phyloP scores from a whole-genome alignment of 2,329 filamentous ascomycete species.

The Fusarium sp. region DNA sequence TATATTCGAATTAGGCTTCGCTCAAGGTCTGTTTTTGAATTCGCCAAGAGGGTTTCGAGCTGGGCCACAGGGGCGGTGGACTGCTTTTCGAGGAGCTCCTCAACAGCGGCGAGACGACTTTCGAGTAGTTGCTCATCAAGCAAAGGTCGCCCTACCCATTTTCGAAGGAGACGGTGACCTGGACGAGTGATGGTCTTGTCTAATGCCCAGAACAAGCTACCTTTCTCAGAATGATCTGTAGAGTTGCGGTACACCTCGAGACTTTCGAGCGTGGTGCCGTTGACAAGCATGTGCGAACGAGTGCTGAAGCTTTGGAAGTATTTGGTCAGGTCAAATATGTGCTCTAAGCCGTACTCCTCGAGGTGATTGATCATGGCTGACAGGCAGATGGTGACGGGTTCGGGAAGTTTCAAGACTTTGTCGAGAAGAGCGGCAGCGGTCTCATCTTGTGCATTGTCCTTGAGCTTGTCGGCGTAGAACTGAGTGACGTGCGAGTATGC shows the following conservation, averaged over 20 bases:
- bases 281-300: conserved; percentile 94
- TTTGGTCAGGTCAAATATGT: conserved; percentile 96
- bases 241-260: conserved; percentile 97
- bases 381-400: conserved; percentile 90
- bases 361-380: conserved; percentile 97
- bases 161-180: conserved; percentile 88
- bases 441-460: conserved; percentile 70
- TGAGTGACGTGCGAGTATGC: conserved; percentile 90
- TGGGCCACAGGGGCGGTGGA: conserved; percentile 80
- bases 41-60: conserved; percentile 79
- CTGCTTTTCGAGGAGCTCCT: conserved; percentile 83
- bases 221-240: conserved; percentile 87
- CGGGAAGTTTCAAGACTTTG: conserved; percentile 87
- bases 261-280: conserved; percentile 93
- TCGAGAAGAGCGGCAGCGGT: conserved; percentile 80
- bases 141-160: conserved; percentile 94
- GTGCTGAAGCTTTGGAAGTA: conserved; percentile 98
- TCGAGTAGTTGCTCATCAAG: conserved; percentile 83
- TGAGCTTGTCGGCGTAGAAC: conserved; percentile 92
- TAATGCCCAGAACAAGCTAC: conserved; percentile 95
- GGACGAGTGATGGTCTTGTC: conserved; percentile 94
- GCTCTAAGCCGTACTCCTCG: conserved; percentile 91
- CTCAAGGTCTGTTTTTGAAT: conserved; percentile 86
- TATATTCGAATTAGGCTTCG: conserved; percentile 96
- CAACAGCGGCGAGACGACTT: conserved; percentile 85